Evolutionary conservation across 1,284 basidiomycete species (phyloP).

Genomic region (Ustilago sp.): DNA sequence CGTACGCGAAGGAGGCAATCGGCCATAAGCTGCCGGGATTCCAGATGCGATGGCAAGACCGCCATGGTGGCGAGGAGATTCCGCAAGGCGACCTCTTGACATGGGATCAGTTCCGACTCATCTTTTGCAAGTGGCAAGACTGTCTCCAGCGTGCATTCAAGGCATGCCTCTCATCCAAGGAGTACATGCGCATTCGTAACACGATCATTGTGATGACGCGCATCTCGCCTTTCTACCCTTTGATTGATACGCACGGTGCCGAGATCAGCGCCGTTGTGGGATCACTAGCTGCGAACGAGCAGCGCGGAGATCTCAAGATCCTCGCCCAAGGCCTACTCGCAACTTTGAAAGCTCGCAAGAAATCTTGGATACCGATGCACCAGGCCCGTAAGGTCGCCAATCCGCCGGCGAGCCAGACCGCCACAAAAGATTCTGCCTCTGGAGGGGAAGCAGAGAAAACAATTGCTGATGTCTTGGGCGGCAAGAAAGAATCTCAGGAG

Average conservation of each 20-base stretch:
- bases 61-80: constrained; percentile 67
- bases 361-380: constrained; percentile 51
- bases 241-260: constrained; percentile 56
- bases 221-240: constrained; percentile 59
- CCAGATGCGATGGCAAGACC: constrained; percentile 57
- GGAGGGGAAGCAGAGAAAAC: constrained; percentile 6
- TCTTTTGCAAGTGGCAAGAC: constrained; percentile 84
- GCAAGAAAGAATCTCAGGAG: constrained; percentile 14
- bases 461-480: neutral
- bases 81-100: constrained; percentile 75
- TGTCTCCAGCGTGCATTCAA: constrained; percentile 73
- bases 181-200: constrained; percentile 68
- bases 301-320: constrained; percentile 66
- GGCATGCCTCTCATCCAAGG: constrained; percentile 56
- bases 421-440: neutral
- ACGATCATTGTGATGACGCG: constrained; percentile 66
- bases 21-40: constrained; percentile 69
- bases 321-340: constrained; percentile 66
- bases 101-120: constrained; percentile 79
- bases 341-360: constrained; percentile 61
- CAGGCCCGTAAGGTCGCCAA: constrained; percentile 33
- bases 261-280: constrained; percentile 54
- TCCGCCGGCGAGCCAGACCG: constrained; percentile 15
- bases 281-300: constrained; percentile 49
- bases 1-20: constrained; percentile 71